A percentile compares a stretch with the other conserved stretches of the same genome.
phyloP scores from a whole-genome alignment of 768 basidiomycete genomes.

The Mycena rebaudengoi region DNA sequence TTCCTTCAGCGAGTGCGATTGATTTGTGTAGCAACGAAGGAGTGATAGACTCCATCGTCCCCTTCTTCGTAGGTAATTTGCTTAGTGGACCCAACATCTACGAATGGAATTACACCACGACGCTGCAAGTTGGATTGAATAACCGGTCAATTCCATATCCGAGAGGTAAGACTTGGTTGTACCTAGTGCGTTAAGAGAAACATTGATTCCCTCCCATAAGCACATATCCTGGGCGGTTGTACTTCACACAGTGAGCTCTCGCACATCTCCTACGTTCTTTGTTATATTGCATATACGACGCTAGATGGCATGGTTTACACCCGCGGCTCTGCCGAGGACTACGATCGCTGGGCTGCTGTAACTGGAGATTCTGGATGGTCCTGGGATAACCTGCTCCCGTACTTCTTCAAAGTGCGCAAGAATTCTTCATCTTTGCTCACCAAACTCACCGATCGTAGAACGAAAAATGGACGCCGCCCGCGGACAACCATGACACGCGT shows the following conservation, averaged over 20 bases:
- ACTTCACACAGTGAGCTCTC: slow-evolving; percentile 6
- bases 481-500: slow-evolving; percentile 46
- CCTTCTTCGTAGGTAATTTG: slow-evolving; percentile 18
- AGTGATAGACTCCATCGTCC: slow-evolving; percentile 21
- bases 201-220: neutral
- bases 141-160: slow-evolving; percentile 29
- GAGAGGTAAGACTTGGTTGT: slow-evolving; percentile 18
- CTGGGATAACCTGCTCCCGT: slow-evolving; percentile 42
- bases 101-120: slow-evolving; percentile 39
- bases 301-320: slow-evolving; percentile 36
- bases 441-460: slow-evolving; percentile 32
- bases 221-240: slow-evolving; percentile 11
- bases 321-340: slow-evolving; percentile 41
- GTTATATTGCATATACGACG: neutral
- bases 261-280: neutral
- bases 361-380: slow-evolving; percentile 46
- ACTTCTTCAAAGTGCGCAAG: slow-evolving; percentile 35
- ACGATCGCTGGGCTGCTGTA: slow-evolving; percentile 36
- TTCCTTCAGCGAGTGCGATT: neutral
- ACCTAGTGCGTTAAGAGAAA: neutral
- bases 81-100: slow-evolving; percentile 18
- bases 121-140: slow-evolving; percentile 29
- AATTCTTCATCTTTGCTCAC: neutral
- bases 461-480: slow-evolving; percentile 45
- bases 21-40: slow-evolving; percentile 26